Conservation (phyloP, 371 early-diverging fungal genomes). For the Apophysomyces ossiformis region DNA sequence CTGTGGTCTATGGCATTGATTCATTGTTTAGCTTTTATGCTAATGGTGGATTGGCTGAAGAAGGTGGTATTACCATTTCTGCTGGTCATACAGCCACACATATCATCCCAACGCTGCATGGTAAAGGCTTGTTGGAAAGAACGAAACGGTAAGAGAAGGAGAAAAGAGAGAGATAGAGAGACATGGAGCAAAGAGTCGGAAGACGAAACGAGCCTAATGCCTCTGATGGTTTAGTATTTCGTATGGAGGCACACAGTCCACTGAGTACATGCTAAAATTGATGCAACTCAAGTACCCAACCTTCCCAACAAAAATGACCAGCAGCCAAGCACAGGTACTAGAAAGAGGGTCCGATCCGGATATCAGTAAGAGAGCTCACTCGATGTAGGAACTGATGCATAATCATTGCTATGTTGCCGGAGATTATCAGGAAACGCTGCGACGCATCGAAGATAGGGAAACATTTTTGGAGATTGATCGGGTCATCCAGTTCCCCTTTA, state of each 20-base stretch:
- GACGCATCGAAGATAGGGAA: constrained; percentile 54
- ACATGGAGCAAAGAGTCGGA: not conserved
- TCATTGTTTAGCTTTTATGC: constrained; percentile 82
- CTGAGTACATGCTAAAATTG: constrained; percentile 82
- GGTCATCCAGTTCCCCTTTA: constrained; percentile 77
- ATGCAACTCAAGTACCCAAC: constrained; percentile 91
- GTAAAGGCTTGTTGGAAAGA: constrained; percentile 60
- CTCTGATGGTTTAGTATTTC: constrained; percentile 45
- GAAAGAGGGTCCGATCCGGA: not conserved
- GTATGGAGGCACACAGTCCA: constrained; percentile 74
- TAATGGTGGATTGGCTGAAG: constrained; percentile 50
- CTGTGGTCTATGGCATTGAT: constrained; percentile 86
- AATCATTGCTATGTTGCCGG: constrained; percentile 72
- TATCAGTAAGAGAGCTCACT: not conserved
- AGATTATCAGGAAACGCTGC: constrained; percentile 74
- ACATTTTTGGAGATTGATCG: constrained; percentile 62
- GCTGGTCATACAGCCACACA: constrained; percentile 76
- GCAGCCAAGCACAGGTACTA: constrained; percentile 71
- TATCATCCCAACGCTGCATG: constrained; percentile 75
- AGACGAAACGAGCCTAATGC: no score
- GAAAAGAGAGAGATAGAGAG: not conserved
- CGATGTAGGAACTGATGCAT: constrained; percentile 60
- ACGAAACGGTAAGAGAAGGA: constrained; percentile 59
- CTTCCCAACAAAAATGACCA: constrained; percentile 83
- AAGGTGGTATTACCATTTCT: constrained; percentile 75